Percentiles rank a stretch among this genome's conserved stretches.
Conservation (phyloP, 1,139 yeast genomes). For the Pichia sp. region DNA sequence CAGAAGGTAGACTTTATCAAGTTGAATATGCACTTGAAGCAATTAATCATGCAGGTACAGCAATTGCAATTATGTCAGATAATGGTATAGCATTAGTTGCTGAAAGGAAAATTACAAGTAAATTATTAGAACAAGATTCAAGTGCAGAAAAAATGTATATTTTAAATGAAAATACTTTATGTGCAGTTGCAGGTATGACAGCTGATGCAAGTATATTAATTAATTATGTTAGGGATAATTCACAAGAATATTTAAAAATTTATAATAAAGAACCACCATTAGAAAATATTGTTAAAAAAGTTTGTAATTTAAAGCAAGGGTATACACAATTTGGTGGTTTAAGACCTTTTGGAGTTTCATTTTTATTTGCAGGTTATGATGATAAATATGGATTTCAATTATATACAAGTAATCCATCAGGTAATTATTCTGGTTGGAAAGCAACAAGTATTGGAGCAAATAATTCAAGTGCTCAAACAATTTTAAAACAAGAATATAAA, state of each 20-base stretch:
- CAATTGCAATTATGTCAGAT: constrained; percentile 84
- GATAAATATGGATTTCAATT: constrained; percentile 86
- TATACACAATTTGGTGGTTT: constrained; percentile 98
- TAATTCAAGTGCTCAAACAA: constrained; percentile 91
- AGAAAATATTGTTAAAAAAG: constrained; percentile 77
- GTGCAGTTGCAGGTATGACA: constrained; percentile 98
- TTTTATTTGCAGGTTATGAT: constrained; percentile 94
- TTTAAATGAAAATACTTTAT: constrained; percentile 56
- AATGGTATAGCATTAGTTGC: constrained; percentile 97
- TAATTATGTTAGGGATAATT: constrained; percentile 77
- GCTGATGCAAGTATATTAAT: constrained; percentile 94
- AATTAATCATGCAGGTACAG: constrained; percentile 96
- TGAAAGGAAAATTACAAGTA: constrained; percentile 89
- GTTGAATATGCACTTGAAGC: constrained; percentile 98
- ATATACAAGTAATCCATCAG: constrained; percentile 94
- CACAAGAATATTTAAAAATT: constrained; percentile 77
- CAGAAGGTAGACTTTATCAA: constrained; percentile 96
- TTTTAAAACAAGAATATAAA: constrained; percentile 90
- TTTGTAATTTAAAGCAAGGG: constrained; percentile 94
- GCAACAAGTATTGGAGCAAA: constrained; percentile 97
- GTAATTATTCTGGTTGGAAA: constrained; percentile 97
- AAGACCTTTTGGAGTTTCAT: constrained; percentile 97
- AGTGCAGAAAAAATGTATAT: constrained; percentile 89
- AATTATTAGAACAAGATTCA: constrained; percentile 87
- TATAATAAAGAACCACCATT: constrained; percentile 92